Base-by-base conservation (phyloP, 2,329 filamentous ascomycete genomes). In the Aspergillus novofumigatus region DNA sequence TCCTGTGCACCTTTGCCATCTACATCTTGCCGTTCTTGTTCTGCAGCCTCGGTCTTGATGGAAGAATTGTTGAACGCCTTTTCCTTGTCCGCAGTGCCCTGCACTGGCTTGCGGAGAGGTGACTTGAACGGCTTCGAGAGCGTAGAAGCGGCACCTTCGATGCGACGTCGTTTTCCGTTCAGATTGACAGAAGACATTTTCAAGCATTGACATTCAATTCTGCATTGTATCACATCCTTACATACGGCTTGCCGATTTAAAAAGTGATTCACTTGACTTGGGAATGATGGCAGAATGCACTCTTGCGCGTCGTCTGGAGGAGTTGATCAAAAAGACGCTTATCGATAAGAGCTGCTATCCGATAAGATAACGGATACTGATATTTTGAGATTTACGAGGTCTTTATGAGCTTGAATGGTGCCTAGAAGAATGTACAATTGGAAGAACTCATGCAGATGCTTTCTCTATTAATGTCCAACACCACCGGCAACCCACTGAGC, bases 111-210 rank as follows among this genome's bases (percentile, higher is more conserved):
- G 62, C 81, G 83, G 59, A 88, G 81, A 14, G 87, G 88, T 49
- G 88, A 90, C 62, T 87, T 86, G 76, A 91, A 91, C 0, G 88
- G 88, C 68, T 86, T 88, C 60, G 82, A 81, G 50, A 90, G 81
- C 6, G 82, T 81, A n/a, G 78, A 79, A 23, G 80, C 74, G 42
- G 83, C 80, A 48, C 81, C 76, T 57, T 86, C 80, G 60, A 88
- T 75, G 62, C 85, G 83, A 59, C 87, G 85, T 51, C 86, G 83
- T 76, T 90, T 90, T 56, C 78, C 78, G 56, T 80, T 74, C 54
- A 59, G 59, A 7, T 54, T 58, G 14, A 57, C 23, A 26, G 61
- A 59, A 35, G 59, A 51, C 66, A 69, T 69, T 47, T 20, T 49
- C 20, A 14, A 21, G 6, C 20, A 3, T 3, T 21, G n/a, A 3